These are phyloP conservation scores for Aspergillus nanangensis DNA, from an alignment of 495 filamentous ascomycete genomes.

Conservation along the genomic window DNA sequence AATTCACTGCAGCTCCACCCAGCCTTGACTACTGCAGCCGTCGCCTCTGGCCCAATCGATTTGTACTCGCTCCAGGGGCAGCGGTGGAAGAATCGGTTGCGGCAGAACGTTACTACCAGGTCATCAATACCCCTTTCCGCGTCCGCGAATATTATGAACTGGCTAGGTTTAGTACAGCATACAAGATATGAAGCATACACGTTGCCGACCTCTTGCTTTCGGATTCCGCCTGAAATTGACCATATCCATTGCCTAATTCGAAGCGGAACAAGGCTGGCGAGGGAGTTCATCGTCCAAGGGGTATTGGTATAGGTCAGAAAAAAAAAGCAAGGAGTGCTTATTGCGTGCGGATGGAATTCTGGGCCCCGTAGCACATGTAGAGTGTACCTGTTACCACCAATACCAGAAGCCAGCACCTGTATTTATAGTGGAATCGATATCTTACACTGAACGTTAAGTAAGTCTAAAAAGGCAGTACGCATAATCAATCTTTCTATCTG, in stretches of 20 bases:
- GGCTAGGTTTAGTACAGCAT: not conserved
- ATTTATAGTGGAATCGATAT: no score
- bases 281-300: not conserved
- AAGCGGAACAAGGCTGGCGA: conserved; percentile 3
- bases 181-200: conserved; percentile 1
- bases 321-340: not conserved
- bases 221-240: conserved; percentile 1
- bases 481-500: no score
- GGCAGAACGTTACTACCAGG: conserved; percentile 4
- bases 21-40: conserved; percentile 5
- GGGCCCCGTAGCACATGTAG: not conserved
- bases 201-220: conserved; percentile 4
- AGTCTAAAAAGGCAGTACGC: no score
- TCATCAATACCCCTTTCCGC: not conserved
- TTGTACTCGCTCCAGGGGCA: conserved; percentile 6
- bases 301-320: not conserved
- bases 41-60: conserved; percentile 4
- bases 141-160: conserved; percentile 6
- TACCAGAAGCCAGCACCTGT: not conserved
- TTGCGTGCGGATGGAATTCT: not conserved
- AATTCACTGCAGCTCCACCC: conserved; percentile 4
- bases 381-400: not conserved
- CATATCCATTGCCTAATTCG: conserved; percentile 3
- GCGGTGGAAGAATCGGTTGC: conserved; percentile 1
- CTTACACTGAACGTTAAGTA: no score